A percentile compares a stretch with the other conserved stretches of the same genome.
These are phyloP conservation scores for Lepiota subincarnata DNA, from an alignment of 768 basidiomycete species.

Conservation along the genomic window DNA sequence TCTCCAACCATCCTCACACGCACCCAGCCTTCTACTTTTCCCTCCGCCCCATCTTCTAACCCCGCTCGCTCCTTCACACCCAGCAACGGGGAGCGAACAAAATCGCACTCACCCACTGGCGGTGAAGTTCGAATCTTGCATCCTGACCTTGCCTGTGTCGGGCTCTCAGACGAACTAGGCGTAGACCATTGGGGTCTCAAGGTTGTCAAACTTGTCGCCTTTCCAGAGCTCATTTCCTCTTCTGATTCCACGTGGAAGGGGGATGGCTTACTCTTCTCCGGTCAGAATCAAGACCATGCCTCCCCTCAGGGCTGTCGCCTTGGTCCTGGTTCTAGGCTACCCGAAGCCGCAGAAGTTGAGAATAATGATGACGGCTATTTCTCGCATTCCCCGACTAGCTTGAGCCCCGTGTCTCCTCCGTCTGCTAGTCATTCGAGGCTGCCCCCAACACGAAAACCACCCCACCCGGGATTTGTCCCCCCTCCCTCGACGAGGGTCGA, in stretches of 20 bases:
- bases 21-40: background rate
- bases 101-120: slow-evolving; percentile 51
- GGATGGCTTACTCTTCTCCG: slow-evolving; percentile 8
- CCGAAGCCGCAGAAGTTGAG: slow-evolving; percentile 4
- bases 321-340: slow-evolving; percentile 20
- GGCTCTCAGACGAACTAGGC: slow-evolving; percentile 59
- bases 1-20: slow-evolving; percentile 6
- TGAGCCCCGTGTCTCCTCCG: slow-evolving; percentile 38
- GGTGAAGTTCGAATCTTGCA: slow-evolving; percentile 59
- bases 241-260: background rate
- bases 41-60: background rate
- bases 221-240: slow-evolving; percentile 62
- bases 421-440: slow-evolving; percentile 26
- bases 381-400: slow-evolving; percentile 50
- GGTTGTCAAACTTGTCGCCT: slow-evolving; percentile 73
- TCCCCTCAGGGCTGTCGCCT: slow-evolving; percentile 8
- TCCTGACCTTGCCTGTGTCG: slow-evolving; percentile 75
- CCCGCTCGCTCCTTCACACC: background rate
- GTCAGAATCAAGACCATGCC: slow-evolving; percentile 11
- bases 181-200: slow-evolving; percentile 74
- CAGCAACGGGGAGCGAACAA: slow-evolving; percentile 17
- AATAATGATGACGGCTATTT: slow-evolving; percentile 56
- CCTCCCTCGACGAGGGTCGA: background rate
- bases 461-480: background rate
- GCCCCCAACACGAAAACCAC: background rate